Percentiles rank a stretch among this genome's conserved stretches.
Evolutionary conservation across 495 filamentous ascomycete species (phyloP).

Genomic region (Hypomontagnella monticulosa): DNA sequence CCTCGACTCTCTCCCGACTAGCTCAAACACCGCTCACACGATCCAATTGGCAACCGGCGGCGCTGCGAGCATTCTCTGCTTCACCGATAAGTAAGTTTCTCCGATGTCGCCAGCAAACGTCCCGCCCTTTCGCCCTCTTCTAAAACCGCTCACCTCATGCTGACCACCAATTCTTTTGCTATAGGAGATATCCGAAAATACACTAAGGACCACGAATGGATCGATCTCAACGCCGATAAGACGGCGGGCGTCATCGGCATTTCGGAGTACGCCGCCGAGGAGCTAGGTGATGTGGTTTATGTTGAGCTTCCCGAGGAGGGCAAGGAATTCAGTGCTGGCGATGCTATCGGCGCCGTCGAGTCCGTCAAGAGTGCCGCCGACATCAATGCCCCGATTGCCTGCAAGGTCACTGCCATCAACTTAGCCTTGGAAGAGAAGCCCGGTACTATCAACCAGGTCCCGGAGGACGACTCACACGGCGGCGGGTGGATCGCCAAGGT

Average conservation of each 20-base stretch:
- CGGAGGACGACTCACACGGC: conserved; percentile 72
- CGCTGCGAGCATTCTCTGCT: conserved; percentile 55
- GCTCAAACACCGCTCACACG: conserved; percentile 46
- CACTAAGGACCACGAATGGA: conserved; percentile 98
- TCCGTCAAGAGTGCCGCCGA: conserved; percentile 97
- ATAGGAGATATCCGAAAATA: conserved; percentile 78
- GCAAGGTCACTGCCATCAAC: conserved; percentile 79
- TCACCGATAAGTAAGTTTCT: conserved; percentile 55
- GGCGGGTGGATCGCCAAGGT: conserved; percentile 95
- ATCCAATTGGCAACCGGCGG: conserved; percentile 41
- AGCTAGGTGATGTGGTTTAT: conserved; percentile 95
- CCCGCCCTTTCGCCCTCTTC: background rate
- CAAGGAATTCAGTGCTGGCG: conserved; percentile 71
- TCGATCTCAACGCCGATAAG: conserved; percentile 81
- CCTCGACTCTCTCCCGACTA: conserved; percentile 51
- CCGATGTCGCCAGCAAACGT: conserved; percentile 42
- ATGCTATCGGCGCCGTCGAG: conserved; percentile 92
- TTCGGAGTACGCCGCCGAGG: conserved; percentile 86
- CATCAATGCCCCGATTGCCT: conserved; percentile 86
- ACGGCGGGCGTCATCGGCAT: conserved; percentile 82
- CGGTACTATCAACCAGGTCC: conserved; percentile 82
- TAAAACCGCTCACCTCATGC: conserved; percentile 6
- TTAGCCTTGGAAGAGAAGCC: conserved; percentile 80
- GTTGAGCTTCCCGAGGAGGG: conserved; percentile 84
- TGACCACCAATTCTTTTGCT: conserved; percentile 10